These are phyloP conservation scores for Gryganskiella cystojenkinii DNA, from an alignment of 192 early-diverging fungal genomes.

Conservation along the genomic window DNA sequence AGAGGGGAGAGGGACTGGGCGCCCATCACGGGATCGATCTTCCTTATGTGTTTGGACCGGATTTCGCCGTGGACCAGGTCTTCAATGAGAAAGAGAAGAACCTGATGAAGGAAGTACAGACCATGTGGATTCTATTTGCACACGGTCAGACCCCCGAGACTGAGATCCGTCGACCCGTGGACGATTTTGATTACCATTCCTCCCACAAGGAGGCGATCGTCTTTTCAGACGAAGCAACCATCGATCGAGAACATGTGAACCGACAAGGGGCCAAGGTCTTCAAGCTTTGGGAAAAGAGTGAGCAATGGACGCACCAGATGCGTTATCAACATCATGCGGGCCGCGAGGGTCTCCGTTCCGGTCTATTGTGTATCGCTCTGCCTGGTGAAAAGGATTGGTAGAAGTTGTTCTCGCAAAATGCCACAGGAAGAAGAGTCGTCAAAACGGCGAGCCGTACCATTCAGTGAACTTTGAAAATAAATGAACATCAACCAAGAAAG, in stretches of 20 bases:
- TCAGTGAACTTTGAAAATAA: no score
- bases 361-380: conserved; percentile 28
- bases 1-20: neutral
- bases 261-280: conserved; percentile 5
- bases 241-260: neutral
- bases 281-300: conserved; percentile 19
- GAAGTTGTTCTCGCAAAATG: no score
- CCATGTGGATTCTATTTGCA: conserved; percentile 36
- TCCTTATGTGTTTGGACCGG: conserved; percentile 34
- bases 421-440: no score
- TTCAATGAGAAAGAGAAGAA: conserved; percentile 22
- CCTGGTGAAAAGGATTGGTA: neutral
- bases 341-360: conserved; percentile 8
- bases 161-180: conserved; percentile 5
- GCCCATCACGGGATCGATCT: conserved; percentile 43
- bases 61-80: conserved; percentile 5
- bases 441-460: no score
- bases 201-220: conserved; percentile 19
- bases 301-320: conserved; percentile 13
- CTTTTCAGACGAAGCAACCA: neutral
- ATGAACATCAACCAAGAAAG: no score
- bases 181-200: conserved; percentile 16
- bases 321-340: neutral
- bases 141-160: conserved; percentile 9
- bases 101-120: conserved; percentile 13